Conservation (phyloP, 345 rosid species). For the Populus deltoides region DNA sequence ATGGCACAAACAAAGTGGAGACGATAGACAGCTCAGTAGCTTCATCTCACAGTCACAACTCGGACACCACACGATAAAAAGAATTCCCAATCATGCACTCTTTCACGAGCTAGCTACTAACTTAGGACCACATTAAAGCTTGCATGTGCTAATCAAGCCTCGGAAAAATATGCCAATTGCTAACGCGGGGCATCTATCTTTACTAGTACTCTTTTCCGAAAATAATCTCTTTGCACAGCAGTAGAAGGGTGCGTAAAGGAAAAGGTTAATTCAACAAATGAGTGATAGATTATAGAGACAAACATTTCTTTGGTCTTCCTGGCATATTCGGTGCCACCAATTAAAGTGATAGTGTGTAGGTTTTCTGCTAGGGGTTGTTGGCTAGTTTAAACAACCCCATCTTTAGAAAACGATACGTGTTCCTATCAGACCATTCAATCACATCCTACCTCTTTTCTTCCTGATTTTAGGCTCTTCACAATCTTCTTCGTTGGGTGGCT, state of each 20-base stretch:
- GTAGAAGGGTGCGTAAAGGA: neutral
- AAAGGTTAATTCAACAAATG: neutral
- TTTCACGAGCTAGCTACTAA: no score
- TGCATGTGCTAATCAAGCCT: slow-evolving; percentile 16
- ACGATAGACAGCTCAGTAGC: neutral
- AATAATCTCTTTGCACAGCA: neutral
- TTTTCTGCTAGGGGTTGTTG: neutral
- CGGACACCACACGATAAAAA: neutral
- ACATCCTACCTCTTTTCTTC: slow-evolving; percentile 2
- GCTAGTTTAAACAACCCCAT: neutral
- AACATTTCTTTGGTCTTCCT: neutral
- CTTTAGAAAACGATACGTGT: neutral
- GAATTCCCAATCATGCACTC: neutral
- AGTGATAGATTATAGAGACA: neutral
- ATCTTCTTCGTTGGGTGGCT: neutral
- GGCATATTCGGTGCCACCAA: neutral
- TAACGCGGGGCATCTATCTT: neutral
- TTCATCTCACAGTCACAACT: neutral
- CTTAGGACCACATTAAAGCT: slow-evolving; percentile 10
- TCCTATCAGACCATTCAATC: neutral
- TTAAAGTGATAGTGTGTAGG: neutral
- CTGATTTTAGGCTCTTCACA: neutral
- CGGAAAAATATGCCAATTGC: neutral
- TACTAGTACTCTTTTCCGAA: slow-evolving; percentile 1
- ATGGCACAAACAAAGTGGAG: neutral